Evolutionary conservation across 2,329 filamentous ascomycete genomes (phyloP).

Genomic region (Penicillium sp.): DNA sequence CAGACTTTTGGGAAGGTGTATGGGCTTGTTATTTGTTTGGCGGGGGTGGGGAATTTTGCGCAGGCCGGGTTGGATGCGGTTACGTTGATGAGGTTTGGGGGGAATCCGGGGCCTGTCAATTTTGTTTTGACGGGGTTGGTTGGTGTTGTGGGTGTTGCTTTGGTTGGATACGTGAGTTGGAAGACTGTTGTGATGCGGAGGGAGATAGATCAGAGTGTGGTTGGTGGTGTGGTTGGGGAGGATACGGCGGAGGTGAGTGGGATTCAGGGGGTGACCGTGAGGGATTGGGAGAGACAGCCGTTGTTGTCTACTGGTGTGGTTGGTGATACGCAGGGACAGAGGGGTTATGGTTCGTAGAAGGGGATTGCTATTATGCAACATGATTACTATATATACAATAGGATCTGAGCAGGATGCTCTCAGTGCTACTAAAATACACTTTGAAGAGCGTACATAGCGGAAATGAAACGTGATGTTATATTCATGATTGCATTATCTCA

Average conservation of each 20-base stretch:
- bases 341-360: slow-evolving; percentile 13
- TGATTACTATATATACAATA: not conserved
- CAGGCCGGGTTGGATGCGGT: slow-evolving; percentile 80
- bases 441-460: not conserved
- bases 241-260: not conserved
- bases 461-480: not conserved
- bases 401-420: not conserved
- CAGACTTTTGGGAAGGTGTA: slow-evolving; percentile 94
- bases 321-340: slow-evolving; percentile 6
- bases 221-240: not conserved
- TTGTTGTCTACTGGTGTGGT: slow-evolving; percentile 13
- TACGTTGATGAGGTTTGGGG: slow-evolving; percentile 73
- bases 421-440: too few species aligned
- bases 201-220: not conserved
- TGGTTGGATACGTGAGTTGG: slow-evolving; percentile 71
- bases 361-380: not conserved
- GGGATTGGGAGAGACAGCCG: slow-evolving; percentile 22
- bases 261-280: slow-evolving; percentile 6
- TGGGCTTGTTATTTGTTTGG: slow-evolving; percentile 83
- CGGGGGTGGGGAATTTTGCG: slow-evolving; percentile 81
- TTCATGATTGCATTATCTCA: slow-evolving; percentile 12
- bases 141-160: slow-evolving; percentile 65
- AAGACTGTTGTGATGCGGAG: slow-evolving; percentile 48
- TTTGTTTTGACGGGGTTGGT: slow-evolving; percentile 68
- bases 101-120: slow-evolving; percentile 80